Evolutionary conservation across 805 yeast genomes (phyloP).

Genomic region (Sungouiozyma ichnusensis): DNA sequence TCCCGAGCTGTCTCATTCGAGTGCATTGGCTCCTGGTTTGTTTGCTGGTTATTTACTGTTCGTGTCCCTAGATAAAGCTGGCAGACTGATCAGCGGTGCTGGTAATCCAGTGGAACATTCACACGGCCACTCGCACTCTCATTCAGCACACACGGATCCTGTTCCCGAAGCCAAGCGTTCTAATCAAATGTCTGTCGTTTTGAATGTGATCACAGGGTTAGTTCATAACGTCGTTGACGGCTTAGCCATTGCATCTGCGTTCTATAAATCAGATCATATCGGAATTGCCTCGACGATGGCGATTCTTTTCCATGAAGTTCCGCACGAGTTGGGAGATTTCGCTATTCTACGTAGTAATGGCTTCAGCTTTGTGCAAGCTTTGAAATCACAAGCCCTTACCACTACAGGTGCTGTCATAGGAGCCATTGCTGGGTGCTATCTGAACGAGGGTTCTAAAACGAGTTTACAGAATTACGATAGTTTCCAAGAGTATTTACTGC

Average conservation of each 20-base stretch:
- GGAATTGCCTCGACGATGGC: constrained; percentile 66
- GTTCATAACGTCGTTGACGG: constrained; percentile 74
- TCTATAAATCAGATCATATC: constrained; percentile 45
- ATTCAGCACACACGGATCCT: no score
- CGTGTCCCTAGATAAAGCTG: constrained; percentile 48
- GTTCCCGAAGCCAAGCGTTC: constrained; percentile 10
- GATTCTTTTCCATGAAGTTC: constrained; percentile 66
- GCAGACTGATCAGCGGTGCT: constrained; percentile 30
- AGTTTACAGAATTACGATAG: neutral
- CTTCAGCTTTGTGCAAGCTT: constrained; percentile 52
- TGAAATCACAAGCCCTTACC: constrained; percentile 56
- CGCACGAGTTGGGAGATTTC: constrained; percentile 75
- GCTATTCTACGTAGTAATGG: constrained; percentile 59
- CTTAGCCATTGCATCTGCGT: constrained; percentile 60
- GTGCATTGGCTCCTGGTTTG: constrained; percentile 40
- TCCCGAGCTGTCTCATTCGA: constrained; percentile 41
- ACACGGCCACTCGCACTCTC: constrained; percentile 38
- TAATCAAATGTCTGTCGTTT: constrained; percentile 37
- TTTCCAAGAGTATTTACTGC: constrained; percentile 40
- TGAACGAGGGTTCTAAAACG: constrained; percentile 31
- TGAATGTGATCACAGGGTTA: constrained; percentile 60
- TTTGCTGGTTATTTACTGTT: constrained; percentile 53
- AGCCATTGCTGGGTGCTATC: constrained; percentile 49
- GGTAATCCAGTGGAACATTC: constrained; percentile 14
- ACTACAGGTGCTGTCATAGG: constrained; percentile 59